phyloP scores from a whole-genome alignment of 1,284 basidiomycete species.

The Boletus albobrunnescens region DNA sequence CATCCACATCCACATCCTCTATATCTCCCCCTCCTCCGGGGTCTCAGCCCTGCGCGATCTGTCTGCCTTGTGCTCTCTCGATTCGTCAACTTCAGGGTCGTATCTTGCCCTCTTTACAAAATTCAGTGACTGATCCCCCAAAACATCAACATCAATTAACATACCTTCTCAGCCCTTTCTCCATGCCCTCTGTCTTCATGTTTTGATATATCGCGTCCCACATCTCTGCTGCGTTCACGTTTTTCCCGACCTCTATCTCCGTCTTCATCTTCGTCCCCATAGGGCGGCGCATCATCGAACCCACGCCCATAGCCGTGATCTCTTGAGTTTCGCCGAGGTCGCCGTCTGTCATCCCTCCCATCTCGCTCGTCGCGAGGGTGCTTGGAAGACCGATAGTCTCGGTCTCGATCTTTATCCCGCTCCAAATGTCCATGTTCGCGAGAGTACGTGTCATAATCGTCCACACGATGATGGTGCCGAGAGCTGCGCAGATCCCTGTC shows the following conservation, averaged over 20 bases:
- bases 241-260: constrained; percentile 36
- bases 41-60: constrained; percentile 50
- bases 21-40: constrained; percentile 82
- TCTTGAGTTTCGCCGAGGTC: constrained; percentile 34
- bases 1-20: constrained; percentile 50
- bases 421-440: constrained; percentile 32
- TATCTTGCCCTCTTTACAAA: constrained; percentile 49
- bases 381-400: constrained; percentile 40
- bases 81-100: constrained; percentile 42
- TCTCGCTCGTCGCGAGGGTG: constrained; percentile 48
- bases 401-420: constrained; percentile 46
- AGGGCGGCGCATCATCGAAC: constrained; percentile 39
- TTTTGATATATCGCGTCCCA: constrained; percentile 30
- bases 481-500: constrained; percentile 34
- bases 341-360: constrained; percentile 42
- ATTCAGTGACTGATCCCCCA: constrained; percentile 4
- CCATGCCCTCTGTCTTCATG: constrained; percentile 42
- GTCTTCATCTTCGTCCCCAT: constrained; percentile 37
- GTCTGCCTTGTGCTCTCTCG: constrained; percentile 40
- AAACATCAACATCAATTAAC: constrained; percentile 13
- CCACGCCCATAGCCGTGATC: constrained; percentile 34
- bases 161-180: constrained; percentile 64
- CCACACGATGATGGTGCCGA: constrained; percentile 29
- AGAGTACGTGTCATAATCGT: constrained; percentile 40
- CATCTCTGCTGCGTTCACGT: constrained; percentile 52